Percentiles rank a stretch among this genome's conserved stretches.
Evolutionary conservation across 331 rosid species (phyloP).

Genomic region (Erythrophleum ivorense): DNA sequence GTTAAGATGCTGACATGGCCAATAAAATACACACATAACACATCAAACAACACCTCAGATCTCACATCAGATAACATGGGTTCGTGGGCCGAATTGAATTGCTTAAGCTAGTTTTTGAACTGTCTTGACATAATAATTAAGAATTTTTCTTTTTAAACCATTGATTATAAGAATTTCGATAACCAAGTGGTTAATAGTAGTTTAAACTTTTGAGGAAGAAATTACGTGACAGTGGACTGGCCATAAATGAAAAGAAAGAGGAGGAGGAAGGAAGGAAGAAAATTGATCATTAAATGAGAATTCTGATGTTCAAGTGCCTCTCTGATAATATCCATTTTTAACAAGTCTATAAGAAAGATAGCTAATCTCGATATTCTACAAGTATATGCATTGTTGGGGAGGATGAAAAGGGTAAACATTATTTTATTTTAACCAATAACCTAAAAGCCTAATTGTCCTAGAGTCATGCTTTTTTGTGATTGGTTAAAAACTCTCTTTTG

Average conservation of each 20-base stretch:
- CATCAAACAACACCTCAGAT: no score
- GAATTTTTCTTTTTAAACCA: no score
- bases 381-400: constrained; percentile 27
- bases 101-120: no score
- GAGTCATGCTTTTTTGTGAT: constrained; percentile 51
- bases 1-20: no score
- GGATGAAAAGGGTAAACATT: constrained; percentile 40
- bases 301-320: constrained; percentile 3
- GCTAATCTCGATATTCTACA: constrained; percentile 35
- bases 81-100: no score
- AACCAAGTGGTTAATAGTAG: no score
- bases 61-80: no score
- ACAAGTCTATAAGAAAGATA: constrained; percentile 29
- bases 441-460: constrained; percentile 47
- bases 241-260: not conserved
- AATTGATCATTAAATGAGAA: not conserved
- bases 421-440: constrained; percentile 31
- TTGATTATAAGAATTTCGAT: no score
- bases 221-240: not conserved
- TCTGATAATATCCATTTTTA: constrained; percentile 33
- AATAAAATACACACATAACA: no score
- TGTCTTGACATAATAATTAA: no score
- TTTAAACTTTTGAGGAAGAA: not conserved
- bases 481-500: constrained; percentile 47
- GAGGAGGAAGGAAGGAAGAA: no score